phyloP scores from a whole-genome alignment of 345 rosid genomes.

The Aquilaria malaccensis region DNA sequence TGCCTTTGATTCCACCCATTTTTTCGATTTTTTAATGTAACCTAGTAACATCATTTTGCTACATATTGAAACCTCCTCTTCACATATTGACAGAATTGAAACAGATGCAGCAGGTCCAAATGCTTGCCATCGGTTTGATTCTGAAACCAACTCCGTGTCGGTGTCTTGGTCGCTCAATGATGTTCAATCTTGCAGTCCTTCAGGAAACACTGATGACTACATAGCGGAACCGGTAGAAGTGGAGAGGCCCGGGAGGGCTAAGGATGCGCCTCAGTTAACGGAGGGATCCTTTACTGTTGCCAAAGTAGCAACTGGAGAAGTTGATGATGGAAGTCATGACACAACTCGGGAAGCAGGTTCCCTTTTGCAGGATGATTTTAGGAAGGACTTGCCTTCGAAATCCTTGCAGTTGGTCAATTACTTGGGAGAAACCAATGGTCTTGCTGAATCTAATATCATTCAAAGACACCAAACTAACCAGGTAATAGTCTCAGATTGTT shows the following conservation, averaged over 20 bases:
- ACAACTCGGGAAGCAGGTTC: neutral
- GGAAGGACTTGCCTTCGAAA: neutral
- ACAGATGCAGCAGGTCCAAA: constrained; percentile 8
- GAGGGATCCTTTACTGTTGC: constrained; percentile 4
- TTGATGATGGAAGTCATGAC: constrained; percentile 7
- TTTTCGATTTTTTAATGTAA: too few species aligned
- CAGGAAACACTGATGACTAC: constrained; percentile 20
- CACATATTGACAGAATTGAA: constrained; percentile 17
- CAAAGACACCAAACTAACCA: too few species aligned
- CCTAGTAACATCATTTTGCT: neutral
- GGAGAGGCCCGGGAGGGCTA: neutral
- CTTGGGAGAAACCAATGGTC: neutral
- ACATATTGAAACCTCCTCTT: constrained; percentile 7
- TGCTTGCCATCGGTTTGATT: constrained; percentile 6
- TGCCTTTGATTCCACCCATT: neutral
- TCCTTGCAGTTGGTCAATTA: constrained; percentile 1
- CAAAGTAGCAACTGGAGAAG: neutral
- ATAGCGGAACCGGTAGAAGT: constrained; percentile 15
- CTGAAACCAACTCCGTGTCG: neutral
- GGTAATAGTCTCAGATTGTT: neutral
- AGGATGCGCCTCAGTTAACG: neutral
- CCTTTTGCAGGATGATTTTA: constrained; percentile 1
- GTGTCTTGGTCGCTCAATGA: constrained; percentile 8
- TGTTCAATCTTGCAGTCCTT: constrained; percentile 12
- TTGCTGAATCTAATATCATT: too few species aligned